These are phyloP conservation scores for Cryphonectria naterciae DNA, from an alignment of 2,329 filamentous ascomycete species.

Conservation along the genomic window DNA sequence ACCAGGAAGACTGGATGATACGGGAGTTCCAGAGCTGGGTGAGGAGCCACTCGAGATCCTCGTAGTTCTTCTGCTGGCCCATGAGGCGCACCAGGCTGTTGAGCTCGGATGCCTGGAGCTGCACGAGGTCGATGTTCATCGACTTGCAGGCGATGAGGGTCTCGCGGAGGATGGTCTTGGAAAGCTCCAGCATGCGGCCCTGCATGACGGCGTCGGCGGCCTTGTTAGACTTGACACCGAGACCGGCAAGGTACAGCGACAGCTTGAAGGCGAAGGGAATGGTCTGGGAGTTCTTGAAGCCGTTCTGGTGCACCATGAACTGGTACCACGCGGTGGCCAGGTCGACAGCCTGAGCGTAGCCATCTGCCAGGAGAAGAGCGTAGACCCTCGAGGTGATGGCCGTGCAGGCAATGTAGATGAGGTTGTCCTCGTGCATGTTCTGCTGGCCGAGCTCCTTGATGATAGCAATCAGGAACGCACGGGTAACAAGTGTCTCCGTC, in stretches of 20 bases:
- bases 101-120: constrained; percentile 29
- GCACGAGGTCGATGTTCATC: constrained; percentile 30
- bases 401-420: constrained; percentile 27
- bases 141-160: constrained; percentile 28
- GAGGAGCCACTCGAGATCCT: constrained; percentile 30
- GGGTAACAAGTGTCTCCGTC: constrained; percentile 27
- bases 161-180: constrained; percentile 30
- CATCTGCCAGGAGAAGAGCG: constrained; percentile 24
- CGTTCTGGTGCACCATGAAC: constrained; percentile 29
- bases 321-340: constrained; percentile 30
- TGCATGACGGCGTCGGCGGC: constrained; percentile 29
- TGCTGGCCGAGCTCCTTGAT: constrained; percentile 28
- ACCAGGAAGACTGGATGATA: constrained; percentile 29
- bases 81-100: constrained; percentile 30
- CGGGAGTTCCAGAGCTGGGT: constrained; percentile 30
- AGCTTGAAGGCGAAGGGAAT: constrained; percentile 30
- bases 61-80: constrained; percentile 31
- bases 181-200: constrained; percentile 29
- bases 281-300: constrained; percentile 29
- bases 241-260: constrained; percentile 28
- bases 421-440: constrained; percentile 28
- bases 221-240: constrained; percentile 36
- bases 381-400: constrained; percentile 27
- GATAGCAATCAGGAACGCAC: constrained; percentile 28
- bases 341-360: constrained; percentile 25